These are phyloP conservation scores for Fusarium anguioides DNA, from an alignment of 2,329 filamentous ascomycete genomes.

Conservation along the genomic window DNA sequence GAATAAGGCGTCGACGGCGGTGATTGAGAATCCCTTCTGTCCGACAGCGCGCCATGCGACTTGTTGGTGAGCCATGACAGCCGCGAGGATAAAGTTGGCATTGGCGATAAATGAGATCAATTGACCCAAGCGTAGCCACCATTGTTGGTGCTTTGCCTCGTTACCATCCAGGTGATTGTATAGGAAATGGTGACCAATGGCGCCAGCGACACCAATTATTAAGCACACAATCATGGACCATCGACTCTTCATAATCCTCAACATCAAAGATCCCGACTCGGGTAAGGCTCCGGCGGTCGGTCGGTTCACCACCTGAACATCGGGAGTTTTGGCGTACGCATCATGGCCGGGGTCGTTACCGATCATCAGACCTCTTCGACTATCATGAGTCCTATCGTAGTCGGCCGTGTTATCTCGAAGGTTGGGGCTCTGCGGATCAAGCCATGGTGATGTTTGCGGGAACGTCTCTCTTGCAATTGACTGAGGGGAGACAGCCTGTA, in stretches of 20 bases:
- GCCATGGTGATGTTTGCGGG: slow-evolving; percentile 5
- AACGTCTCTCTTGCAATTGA: not conserved
- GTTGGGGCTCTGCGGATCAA: slow-evolving; percentile 22
- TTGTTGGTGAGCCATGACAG: slow-evolving; percentile 27
- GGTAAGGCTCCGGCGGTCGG: not conserved
- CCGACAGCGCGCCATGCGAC: slow-evolving; percentile 26
- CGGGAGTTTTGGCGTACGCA: not conserved
- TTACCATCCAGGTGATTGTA: slow-evolving; percentile 11
- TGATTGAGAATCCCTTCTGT: slow-evolving; percentile 12
- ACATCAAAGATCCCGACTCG: not conserved
- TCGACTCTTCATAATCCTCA: slow-evolving; percentile 15
- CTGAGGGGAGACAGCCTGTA: slow-evolving; percentile 6
- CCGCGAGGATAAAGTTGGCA: slow-evolving; percentile 23
- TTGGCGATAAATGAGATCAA: slow-evolving; percentile 23
- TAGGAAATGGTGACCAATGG: slow-evolving; percentile 15
- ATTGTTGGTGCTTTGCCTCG: slow-evolving; percentile 25
- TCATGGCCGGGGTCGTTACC: not conserved
- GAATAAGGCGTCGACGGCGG: slow-evolving; percentile 35
- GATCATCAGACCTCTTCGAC: slow-evolving; percentile 1
- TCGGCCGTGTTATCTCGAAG: slow-evolving; percentile 6
- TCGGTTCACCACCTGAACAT: not conserved
- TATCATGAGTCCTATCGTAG: slow-evolving; percentile 18
- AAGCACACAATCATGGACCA: slow-evolving; percentile 32
- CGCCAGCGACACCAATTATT: slow-evolving; percentile 2
- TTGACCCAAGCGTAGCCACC: slow-evolving; percentile 28